Percentiles rank a stretch among this genome's conserved stretches.
Conservation (phyloP, 768 basidiomycete genomes). For the Krasilnikovozyma curviuscula region DNA sequence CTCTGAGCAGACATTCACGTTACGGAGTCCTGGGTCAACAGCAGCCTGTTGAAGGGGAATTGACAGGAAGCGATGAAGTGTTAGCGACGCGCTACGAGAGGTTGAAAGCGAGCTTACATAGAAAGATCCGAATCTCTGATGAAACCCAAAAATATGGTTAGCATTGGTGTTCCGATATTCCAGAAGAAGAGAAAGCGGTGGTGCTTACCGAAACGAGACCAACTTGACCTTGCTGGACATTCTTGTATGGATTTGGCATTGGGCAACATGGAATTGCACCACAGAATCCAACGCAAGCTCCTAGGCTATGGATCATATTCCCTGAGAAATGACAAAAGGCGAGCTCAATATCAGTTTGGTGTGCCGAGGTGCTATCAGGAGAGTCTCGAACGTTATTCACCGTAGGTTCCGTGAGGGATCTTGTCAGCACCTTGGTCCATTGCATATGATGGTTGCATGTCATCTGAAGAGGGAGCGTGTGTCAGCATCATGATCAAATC, state of each 20-base stretch:
- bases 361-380: too few relatives aligned
- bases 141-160: not conserved
- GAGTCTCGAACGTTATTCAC: too few relatives aligned
- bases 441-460: too few relatives aligned
- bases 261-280: slow-evolving; percentile 34
- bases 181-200: not conserved
- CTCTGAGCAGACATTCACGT: slow-evolving; percentile 59
- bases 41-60: not conserved
- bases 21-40: slow-evolving; percentile 9
- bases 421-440: too few relatives aligned
- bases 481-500: too few relatives aligned
- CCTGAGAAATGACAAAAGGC: too few relatives aligned
- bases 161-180: too few relatives aligned
- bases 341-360: too few relatives aligned
- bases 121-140: slow-evolving; percentile 6
- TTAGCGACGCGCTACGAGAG: slow-evolving; percentile 42
- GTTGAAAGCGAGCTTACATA: not conserved
- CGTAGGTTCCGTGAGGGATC: too few relatives aligned
- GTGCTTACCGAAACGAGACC: slow-evolving; percentile 49
- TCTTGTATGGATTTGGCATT: slow-evolving; percentile 27
- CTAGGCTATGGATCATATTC: slow-evolving; percentile 43
- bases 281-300: slow-evolving; percentile 41
- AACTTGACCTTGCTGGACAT: slow-evolving; percentile 55
- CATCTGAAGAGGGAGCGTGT: too few relatives aligned
- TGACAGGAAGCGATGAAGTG: slow-evolving; percentile 26